Evolutionary conservation across 345 rosid genomes (phyloP), one percentile per base, ranked within the genome.

Genomic region (Isatis tinctoria): DNA sequence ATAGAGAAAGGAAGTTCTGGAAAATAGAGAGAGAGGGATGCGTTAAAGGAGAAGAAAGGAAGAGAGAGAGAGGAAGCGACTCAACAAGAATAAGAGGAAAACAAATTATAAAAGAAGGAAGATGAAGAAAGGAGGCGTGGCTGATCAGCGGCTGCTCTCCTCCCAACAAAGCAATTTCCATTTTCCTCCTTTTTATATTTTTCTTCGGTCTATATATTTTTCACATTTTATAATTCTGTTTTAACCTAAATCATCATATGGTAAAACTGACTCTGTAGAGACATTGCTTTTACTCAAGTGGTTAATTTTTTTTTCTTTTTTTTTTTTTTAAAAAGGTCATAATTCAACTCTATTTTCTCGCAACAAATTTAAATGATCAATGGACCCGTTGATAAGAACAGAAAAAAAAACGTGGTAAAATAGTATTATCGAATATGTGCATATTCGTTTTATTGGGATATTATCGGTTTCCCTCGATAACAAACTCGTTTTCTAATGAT

Each of bases 131-230:
- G 45, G 69, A 60, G 26, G 67, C 78, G 73, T 74, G 73, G 78
- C 73, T 74, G 9, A 67, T 74, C 73, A 67, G 36, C 24, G 60
- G 53, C 53, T 67, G 2, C 67, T 74, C 65, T 66, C 73, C 7
- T 57, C 67, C 61, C 73, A 49, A 60, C 61, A 36, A 37, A 24
- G 4, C 63, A 12, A 12, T 6, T 17, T 36, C 8, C 44, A 40
- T 27, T 63, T 62, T 52, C 2, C 7, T 1, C 2, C 2, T 16
- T 67, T 39, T 53, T 67, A 13, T 54, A 10, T 51, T 2, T 10
- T 27, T 44, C 9, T 33, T 20, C 4, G 3, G 17, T 14, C 17
- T 4, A 6, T 44, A 6, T 7, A 6, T 36, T 2, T 60, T 60
- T 61, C 67, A 41, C 36, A 27, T 62, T 62, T 8, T 32, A 18